These are phyloP conservation scores for Erysimum cheiranthoides DNA, from an alignment of 345 rosid genomes.

Conservation along the genomic window DNA sequence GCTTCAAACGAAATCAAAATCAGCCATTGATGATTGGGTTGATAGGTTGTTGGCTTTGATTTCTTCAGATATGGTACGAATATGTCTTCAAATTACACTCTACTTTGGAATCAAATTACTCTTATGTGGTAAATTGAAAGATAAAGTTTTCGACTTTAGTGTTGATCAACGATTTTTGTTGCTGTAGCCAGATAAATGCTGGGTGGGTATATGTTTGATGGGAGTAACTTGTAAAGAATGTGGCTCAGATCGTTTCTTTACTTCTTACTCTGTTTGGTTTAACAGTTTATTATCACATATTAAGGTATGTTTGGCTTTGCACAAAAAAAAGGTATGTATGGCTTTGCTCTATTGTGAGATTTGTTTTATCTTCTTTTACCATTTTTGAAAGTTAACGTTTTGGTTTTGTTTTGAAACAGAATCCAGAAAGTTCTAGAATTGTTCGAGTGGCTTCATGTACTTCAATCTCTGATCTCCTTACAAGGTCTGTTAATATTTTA, in stretches of 20 bases:
- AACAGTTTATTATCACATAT: conserved; percentile 58
- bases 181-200: conserved; percentile 85
- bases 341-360: conserved; percentile 13
- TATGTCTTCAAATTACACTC: conserved; percentile 11
- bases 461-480: conserved; percentile 69
- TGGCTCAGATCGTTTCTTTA: conserved; percentile 66
- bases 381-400: background rate
- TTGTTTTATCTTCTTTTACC: background rate
- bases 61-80: conserved; percentile 58
- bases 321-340: conserved; percentile 74
- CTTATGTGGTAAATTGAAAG: background rate
- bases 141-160: conserved; percentile 8
- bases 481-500: conserved; percentile 54
- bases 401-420: conserved; percentile 51
- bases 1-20: conserved; percentile 53
- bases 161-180: background rate
- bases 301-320: conserved; percentile 55
- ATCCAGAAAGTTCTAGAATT: conserved; percentile 67
- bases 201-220: conserved; percentile 78
- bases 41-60: conserved; percentile 52
- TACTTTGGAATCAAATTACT: background rate
- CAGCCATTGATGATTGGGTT: conserved; percentile 79
- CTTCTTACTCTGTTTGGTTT: conserved; percentile 69
- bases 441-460: conserved; percentile 80
- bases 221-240: conserved; percentile 85